A percentile compares a stretch with the other conserved stretches of the same genome.
These are phyloP conservation scores for Delphinella strobiligena DNA, from an alignment of 2,329 filamentous ascomycete genomes.

Conservation along the genomic window DNA sequence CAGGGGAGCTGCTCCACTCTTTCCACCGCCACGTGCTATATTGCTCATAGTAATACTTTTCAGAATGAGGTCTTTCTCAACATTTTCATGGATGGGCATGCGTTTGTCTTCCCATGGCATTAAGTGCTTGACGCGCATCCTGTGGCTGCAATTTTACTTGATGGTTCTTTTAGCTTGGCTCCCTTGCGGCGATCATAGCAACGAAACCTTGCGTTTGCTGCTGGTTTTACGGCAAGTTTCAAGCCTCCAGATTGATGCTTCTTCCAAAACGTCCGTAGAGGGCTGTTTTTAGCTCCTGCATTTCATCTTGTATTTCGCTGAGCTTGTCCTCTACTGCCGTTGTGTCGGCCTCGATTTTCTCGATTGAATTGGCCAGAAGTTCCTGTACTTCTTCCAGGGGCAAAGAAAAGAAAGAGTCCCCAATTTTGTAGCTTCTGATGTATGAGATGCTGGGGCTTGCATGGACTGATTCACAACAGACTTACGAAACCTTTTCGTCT, in stretches of 20 bases:
- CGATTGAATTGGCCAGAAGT: conserved; percentile 60
- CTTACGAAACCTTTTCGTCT: conserved; percentile 82
- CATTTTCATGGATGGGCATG: too few relatives aligned
- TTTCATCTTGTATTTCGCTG: conserved; percentile 64
- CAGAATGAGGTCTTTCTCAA: too few relatives aligned
- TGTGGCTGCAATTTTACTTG: too few relatives aligned
- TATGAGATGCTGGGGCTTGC: neutral
- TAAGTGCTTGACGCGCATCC: too few relatives aligned
- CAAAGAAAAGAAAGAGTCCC: conserved; percentile 86
- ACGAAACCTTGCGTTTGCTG: too few relatives aligned
- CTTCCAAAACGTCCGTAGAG: conserved; percentile 90
- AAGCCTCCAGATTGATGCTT: conserved; percentile 89
- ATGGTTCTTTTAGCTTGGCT: too few relatives aligned
- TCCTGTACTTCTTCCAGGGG: conserved; percentile 76
- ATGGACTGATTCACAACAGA: conserved; percentile 10
- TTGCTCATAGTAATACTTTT: too few relatives aligned
- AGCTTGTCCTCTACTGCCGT: conserved; percentile 65
- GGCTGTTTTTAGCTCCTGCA: conserved; percentile 80
- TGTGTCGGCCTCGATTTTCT: conserved; percentile 67
- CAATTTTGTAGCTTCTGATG: conserved; percentile 75
- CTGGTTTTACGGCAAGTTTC: neutral
- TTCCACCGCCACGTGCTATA: too few relatives aligned
- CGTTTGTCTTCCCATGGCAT: too few relatives aligned
- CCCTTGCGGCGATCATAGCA: too few relatives aligned
- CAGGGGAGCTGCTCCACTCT: too few relatives aligned